Percentiles rank a stretch among this genome's conserved stretches.
Conservation (phyloP, 2,329 filamentous ascomycete genomes). For the Aspergillus quadrilineatus region DNA sequence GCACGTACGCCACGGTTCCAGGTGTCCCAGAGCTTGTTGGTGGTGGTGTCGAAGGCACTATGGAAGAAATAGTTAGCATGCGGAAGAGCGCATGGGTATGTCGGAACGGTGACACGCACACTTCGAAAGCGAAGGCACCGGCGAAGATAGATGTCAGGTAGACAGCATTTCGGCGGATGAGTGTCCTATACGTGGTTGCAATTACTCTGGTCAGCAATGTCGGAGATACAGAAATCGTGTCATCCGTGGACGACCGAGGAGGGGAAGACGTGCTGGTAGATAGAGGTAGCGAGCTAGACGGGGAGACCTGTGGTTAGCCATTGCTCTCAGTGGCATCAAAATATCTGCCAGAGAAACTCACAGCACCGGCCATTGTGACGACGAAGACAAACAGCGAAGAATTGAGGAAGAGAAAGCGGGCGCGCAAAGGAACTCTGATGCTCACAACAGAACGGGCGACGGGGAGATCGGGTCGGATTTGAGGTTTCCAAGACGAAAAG, state of each 20-base stretch:
- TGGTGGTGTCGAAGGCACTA: slow-evolving; percentile 78
- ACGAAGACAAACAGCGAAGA: slow-evolving; percentile 21
- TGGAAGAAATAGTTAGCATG: slow-evolving; percentile 24
- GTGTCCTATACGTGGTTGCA: slow-evolving; percentile 55
- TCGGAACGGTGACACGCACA: slow-evolving; percentile 61
- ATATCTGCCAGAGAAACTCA: slow-evolving; percentile 40
- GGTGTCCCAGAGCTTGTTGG: slow-evolving; percentile 86
- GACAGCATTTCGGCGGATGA: slow-evolving; percentile 83
- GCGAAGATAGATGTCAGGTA: slow-evolving; percentile 87
- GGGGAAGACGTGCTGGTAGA: slow-evolving; percentile 60
- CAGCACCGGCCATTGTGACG: slow-evolving; percentile 58
- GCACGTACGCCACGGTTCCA: slow-evolving; percentile 85
- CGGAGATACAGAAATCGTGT: slow-evolving; percentile 1
- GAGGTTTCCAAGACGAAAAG: slow-evolving; percentile 25
- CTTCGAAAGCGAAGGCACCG: slow-evolving; percentile 85
- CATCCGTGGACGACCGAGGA: slow-evolving; percentile 11
- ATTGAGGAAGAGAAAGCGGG: slow-evolving; percentile 24
- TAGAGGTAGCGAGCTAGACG: slow-evolving; percentile 50
- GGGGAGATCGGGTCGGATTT: slow-evolving; percentile 27
- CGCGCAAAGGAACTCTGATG: slow-evolving; percentile 21
- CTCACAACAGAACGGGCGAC: slow-evolving; percentile 17
- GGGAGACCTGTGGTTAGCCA: slow-evolving; percentile 30
- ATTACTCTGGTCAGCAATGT: slow-evolving; percentile 19
- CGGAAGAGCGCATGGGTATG: not conserved
- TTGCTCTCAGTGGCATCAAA: slow-evolving; percentile 34